Evolutionary conservation across 148 eudicot species (phyloP).

Genomic region (Rhododendron vialii): DNA sequence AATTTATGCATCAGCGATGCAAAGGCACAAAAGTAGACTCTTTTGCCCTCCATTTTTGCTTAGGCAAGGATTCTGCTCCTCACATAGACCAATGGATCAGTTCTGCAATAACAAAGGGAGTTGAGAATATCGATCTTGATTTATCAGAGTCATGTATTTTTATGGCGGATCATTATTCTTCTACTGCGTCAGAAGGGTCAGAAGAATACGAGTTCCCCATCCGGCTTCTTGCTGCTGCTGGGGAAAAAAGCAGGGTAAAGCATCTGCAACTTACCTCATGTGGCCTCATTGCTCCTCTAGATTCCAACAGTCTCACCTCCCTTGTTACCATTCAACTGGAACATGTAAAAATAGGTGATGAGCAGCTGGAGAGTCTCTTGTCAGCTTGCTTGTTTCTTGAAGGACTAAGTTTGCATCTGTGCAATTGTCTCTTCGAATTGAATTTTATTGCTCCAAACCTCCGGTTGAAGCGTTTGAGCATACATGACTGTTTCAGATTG

Average conservation of each 20-base stretch:
- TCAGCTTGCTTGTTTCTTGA: constrained; percentile 23
- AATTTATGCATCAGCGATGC: constrained; percentile 15
- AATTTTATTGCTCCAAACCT: constrained; percentile 10
- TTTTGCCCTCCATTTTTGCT: constrained; percentile 13
- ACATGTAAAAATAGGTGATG: constrained; percentile 13
- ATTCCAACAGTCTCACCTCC: constrained; percentile 12
- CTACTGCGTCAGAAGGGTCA: not conserved
- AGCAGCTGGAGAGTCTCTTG: constrained; percentile 16
- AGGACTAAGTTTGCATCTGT: constrained; percentile 17
- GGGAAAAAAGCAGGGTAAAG: constrained; percentile 13
- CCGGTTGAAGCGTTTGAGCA: constrained; percentile 15
- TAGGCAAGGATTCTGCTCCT: constrained; percentile 10
- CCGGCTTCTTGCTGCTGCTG: constrained; percentile 14
- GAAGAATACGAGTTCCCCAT: constrained; percentile 16
- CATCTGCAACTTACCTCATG: constrained; percentile 21
- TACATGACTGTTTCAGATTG: constrained; percentile 22
- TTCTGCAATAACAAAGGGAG: constrained; percentile 16
- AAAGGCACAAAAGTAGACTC: constrained; percentile 20
- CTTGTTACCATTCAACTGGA: constrained; percentile 16
- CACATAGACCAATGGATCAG: constrained; percentile 19
- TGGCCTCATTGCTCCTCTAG: constrained; percentile 1
- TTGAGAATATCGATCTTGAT: constrained; percentile 19
- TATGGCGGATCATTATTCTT: not conserved
- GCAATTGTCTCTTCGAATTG: constrained; percentile 15
- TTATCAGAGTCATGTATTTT: constrained; percentile 11